Base-by-base conservation (phyloP, 1,284 basidiomycete species). In the Vanrija humicola region DNA sequence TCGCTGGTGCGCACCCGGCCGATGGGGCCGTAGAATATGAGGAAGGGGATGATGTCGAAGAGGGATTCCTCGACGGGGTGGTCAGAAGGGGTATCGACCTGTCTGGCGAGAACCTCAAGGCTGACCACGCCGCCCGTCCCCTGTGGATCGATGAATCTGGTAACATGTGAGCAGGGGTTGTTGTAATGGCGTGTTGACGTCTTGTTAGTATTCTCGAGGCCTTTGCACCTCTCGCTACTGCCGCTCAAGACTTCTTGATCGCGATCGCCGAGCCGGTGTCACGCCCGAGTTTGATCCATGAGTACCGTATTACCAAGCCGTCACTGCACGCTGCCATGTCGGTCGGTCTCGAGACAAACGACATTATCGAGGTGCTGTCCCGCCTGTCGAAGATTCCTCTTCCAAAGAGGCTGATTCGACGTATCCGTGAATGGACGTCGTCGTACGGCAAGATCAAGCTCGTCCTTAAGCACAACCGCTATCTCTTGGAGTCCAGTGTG, bases 241-340 rank as follows among this genome's bases (percentile, higher is more conserved):
- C 97, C 76, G 96, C 96, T 3, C 95, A 98, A 77, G 96, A 99
- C 74, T 98, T 99, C 68, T 81, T 98, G 42, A 90, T 96, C 54
- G 95, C 96, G 48, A 98, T 99, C 51, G 92, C 93, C 67, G 96
- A 99, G 79, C 96, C 96, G 63, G 93, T 98, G 70, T 98, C 94
- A 81, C 87, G 96, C 79, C 96, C 96, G 43, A 87, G 90, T 34
- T 90, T 96, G 77, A 95, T 98, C 61, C 96, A 99, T 79, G 96
- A 98, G 81, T 99, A 98, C 83, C 93, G 96, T 78, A 86, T 99
- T 69, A 98, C 95, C 48, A 88, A 94, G 46, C 96, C 98, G 76
- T 97, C 94, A 23, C 82, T 99, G 26, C 98, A 98, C 77, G 96
- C 96, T 51, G 96, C 96, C 53, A 95, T 99, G 59, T 98, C 94